These are phyloP conservation scores for Prunus campanulata DNA, from an alignment of 306 rosid genomes.

Conservation along the genomic window DNA sequence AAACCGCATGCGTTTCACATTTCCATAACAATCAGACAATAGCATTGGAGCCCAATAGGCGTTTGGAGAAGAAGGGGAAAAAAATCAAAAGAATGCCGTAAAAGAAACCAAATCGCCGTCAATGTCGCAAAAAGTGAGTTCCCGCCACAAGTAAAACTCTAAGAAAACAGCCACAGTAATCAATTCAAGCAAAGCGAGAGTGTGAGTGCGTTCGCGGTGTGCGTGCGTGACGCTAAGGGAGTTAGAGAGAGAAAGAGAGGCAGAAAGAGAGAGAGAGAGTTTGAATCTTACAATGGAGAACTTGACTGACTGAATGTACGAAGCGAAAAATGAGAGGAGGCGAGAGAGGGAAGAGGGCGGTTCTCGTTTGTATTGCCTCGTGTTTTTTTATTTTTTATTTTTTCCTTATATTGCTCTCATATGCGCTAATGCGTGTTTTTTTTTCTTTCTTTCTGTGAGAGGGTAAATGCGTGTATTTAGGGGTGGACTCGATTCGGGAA, in stretches of 20 bases:
- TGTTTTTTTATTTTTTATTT: no score
- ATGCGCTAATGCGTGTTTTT: no score
- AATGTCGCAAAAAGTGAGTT: slow-evolving; percentile 2
- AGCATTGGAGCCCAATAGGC: neutral
- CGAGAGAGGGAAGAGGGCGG: neutral
- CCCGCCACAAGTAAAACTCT: slow-evolving; percentile 15
- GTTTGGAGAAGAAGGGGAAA: neutral
- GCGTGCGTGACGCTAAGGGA: neutral
- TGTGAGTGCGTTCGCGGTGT: neutral
- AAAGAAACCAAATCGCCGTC: neutral
- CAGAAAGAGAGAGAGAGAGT: neutral
- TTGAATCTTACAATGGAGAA: slow-evolving; percentile 8
- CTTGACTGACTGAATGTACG: neutral
- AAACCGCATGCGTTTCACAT: neutral
- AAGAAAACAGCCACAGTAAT: neutral
- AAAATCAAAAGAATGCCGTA: neutral
- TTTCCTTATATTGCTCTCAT: neutral
- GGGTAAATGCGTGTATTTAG: no score
- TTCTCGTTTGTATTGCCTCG: slow-evolving; percentile 10
- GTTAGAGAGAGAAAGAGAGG: neutral
- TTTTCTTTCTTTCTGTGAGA: no score
- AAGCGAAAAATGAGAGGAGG: neutral
- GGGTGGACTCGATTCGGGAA: no score
- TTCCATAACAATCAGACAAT: neutral
- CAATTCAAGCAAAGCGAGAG: neutral